Conservation (phyloP, 1,284 basidiomycete genomes). For the Coniferiporia sulphurascens region DNA sequence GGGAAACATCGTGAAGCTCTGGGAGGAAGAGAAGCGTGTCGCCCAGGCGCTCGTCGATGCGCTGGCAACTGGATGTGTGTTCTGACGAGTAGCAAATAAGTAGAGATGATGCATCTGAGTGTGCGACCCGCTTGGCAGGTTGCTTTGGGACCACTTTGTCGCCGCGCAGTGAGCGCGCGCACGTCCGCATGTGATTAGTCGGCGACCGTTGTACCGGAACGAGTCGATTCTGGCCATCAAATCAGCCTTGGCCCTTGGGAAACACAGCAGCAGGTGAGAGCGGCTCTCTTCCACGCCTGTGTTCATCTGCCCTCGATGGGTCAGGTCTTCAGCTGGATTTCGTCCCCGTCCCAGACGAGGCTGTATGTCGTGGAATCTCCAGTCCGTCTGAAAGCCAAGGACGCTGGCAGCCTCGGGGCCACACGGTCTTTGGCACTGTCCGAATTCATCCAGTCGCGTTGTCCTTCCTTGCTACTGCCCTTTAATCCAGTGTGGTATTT, state of each 20-base stretch:
- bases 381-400: conserved; percentile 36
- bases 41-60: conserved; percentile 40
- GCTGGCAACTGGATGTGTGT: conserved; percentile 3
- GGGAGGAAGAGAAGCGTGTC: conserved; percentile 50
- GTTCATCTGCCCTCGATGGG: conserved; percentile 9
- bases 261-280: not conserved
- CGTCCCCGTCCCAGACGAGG: conserved; percentile 23
- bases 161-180: no score
- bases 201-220: no score
- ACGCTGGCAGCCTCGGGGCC: conserved; percentile 28
- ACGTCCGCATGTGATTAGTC: not conserved
- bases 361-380: conserved; percentile 33
- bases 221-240: not conserved
- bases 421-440: conserved; percentile 35
- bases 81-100: not conserved
- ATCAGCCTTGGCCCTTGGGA: not conserved
- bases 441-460: conserved; percentile 50
- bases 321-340: conserved; percentile 11
- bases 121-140: no score
- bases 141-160: no score
- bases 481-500: conserved; percentile 70
- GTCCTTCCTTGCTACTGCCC: conserved; percentile 48
- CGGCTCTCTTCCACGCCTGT: not conserved
- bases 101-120: no score
- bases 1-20: conserved; percentile 33